Evolutionary conservation across 441 rosid species (phyloP).

Genomic region (Erodium texanum): DNA sequence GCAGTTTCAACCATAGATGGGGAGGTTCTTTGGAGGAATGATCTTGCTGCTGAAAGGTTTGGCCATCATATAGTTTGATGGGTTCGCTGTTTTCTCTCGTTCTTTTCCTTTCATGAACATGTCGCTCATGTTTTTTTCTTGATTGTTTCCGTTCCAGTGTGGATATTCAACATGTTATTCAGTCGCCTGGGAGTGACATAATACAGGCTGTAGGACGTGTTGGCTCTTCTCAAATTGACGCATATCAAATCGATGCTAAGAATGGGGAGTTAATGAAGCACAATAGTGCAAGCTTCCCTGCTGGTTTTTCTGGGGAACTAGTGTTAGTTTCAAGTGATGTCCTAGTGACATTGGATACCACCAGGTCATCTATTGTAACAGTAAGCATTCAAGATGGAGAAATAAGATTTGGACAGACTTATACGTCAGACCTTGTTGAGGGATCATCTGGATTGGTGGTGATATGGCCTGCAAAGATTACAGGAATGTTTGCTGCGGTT

Average conservation of each 20-base stretch:
- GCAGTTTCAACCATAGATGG: constrained; percentile 87
- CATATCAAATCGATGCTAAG: constrained; percentile 55
- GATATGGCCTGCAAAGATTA: constrained; percentile 49
- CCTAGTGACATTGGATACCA: constrained; percentile 64
- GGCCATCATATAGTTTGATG: constrained; percentile 18
- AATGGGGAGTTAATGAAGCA: constrained; percentile 70
- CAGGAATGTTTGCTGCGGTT: constrained; percentile 54
- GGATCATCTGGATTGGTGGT: constrained; percentile 38
- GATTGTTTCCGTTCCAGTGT: constrained; percentile 41
- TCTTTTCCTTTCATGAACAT: constrained; percentile 12
- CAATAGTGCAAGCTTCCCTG: constrained; percentile 47
- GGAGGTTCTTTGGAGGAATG: constrained; percentile 79
- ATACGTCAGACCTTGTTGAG: constrained; percentile 47
- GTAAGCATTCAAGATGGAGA: constrained; percentile 47
- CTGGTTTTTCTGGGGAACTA: constrained; percentile 56
- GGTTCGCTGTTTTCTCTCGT: constrained; percentile 8
- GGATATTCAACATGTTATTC: constrained; percentile 66
- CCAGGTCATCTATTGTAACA: constrained; percentile 46
- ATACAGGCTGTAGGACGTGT: constrained; percentile 60
- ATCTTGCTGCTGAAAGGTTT: constrained; percentile 73
- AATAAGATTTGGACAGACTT: constrained; percentile 48
- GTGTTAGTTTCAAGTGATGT: constrained; percentile 55
- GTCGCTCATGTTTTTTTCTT: constrained; percentile 20
- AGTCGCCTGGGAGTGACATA: constrained; percentile 42
- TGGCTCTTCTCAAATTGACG: constrained; percentile 54